These are phyloP conservation scores for Dalechampia spathulata DNA, from an alignment of 441 rosid species.

Conservation along the genomic window DNA sequence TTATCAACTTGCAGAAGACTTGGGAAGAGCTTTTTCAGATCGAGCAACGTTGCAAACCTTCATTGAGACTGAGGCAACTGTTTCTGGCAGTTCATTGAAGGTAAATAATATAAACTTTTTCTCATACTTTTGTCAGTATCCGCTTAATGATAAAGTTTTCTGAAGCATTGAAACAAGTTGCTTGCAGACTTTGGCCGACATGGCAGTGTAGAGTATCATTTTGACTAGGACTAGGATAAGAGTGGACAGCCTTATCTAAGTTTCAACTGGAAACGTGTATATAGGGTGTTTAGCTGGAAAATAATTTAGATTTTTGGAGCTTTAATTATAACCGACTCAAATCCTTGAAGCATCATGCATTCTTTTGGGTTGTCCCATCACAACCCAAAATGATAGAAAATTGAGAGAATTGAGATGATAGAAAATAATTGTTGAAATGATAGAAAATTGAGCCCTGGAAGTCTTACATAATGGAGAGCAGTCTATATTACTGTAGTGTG, in stretches of 20 bases:
- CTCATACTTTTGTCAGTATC: not conserved
- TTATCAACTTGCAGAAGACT: conserved; percentile 81
- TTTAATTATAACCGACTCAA: not conserved
- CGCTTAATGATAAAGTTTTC: not conserved
- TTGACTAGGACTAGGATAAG: not conserved
- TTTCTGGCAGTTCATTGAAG: conserved; percentile 50
- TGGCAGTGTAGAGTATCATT: not conserved
- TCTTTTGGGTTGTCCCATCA: too few relatives aligned
- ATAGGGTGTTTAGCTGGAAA: not conserved
- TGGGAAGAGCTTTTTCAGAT: conserved; percentile 88
- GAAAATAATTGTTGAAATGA: too few relatives aligned
- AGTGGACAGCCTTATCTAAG: not conserved
- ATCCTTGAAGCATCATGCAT: not conserved
- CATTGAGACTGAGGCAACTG: conserved; percentile 49
- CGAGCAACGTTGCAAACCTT: conserved; percentile 54
- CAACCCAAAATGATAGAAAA: not conserved
- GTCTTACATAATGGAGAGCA: too few relatives aligned
- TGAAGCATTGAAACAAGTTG: not conserved
- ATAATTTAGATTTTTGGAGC: not conserved
- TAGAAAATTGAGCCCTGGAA: too few relatives aligned
- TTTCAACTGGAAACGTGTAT: not conserved
- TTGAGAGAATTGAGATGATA: not conserved
- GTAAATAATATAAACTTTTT: conserved; percentile 24
- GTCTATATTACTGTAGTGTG: too few relatives aligned
- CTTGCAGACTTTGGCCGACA: too few relatives aligned